Base-by-base conservation (phyloP, 768 basidiomycete species). In the Amanita pallidorosea region DNA sequence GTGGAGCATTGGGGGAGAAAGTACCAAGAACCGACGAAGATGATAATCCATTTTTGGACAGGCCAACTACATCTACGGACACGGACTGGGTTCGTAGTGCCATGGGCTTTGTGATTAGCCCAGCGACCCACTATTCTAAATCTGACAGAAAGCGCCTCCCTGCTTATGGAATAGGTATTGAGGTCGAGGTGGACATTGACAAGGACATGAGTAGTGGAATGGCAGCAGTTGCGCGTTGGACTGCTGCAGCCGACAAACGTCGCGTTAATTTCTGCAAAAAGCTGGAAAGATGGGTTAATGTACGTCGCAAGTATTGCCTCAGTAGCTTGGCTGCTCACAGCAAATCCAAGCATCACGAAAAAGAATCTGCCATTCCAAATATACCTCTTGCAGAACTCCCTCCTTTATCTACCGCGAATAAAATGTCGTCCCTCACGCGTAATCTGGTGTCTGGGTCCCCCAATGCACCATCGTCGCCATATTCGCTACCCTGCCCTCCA, bases 171-270 rank as follows among this genome's bases (percentile, higher is more conserved):
- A 76, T 91, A 55, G 89, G 89, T 1, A 87, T 92, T 45, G 86
- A 91, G 65, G 87, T 90, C 22, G 86, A 90, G 57, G 83, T 88
- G 70, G 80, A 89, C 58, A 77, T 88, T 50, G 85, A 88, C 65
- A 86, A 85, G 66, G 80, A 77, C 57, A 81, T 86, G 82, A 70
- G 70, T 18, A 80, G 76, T 41, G 87, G 88, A n/a, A 90, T 91
- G 84, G 86, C 87, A 34, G 85, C 88, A 25, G 85, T 92, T 40
- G 88, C 89, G 47, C 78, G 87, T 51, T 92, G 89, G 89, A 89
- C 89, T 2, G 78, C 84, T 25, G 79, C 72, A 40, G 67, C 75
- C 34, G 85, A 87, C 49, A 67, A 66, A 31, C 77, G 89, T 49
- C 76, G 80, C 49, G 66, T 70, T 49, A 68, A 77, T 48, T 74